Base-by-base conservation (phyloP, 2,329 filamentous ascomycete species). In the Zymoseptoria brevis region DNA sequence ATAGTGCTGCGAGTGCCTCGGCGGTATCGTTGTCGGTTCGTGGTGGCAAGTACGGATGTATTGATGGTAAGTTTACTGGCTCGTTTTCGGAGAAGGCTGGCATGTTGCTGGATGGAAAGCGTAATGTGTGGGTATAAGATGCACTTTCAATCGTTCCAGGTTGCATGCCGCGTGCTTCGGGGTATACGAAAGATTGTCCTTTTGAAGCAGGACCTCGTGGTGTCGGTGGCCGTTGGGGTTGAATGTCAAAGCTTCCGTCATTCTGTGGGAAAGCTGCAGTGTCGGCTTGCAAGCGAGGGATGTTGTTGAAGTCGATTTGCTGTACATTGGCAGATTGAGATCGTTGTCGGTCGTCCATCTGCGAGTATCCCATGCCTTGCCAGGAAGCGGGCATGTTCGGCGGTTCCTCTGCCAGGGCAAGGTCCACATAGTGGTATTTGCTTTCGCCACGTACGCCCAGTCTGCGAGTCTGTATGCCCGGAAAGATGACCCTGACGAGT, bases 391-490 rank as follows among this genome's bases (percentile, higher is more conserved):
- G 59, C 57, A 64, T 57, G 50, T 68, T 68, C 22, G 67, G 57
- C 48, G 64, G 64, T 55, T 80, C 80, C 60, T 79, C 78, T 59
- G 76, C 75, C 35, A 81, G 76, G 48, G 77, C 78, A 45, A 82
- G 73, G 64, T 82, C 80, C 54, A 81, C 80, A 69, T 99, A 99
- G 75, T 99, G 94, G 73, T 99, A 99, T 73, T 99, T 99, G 13
- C 94, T 99, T 76, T 97, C 93, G 64, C 94, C 94, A 56, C 94
- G 86, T 53, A 97, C 92, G 63, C 94, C 94, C 11, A 99, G 80
- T 64, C 94, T 84, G 60, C 94, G 83, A 30, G 94, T 99, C 75
- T 96, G 93, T 21, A 99, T 87, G 50, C 92, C 93, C 0, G 94
- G 93, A 68, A 97, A 99, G 55, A 99, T 88, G 48, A 99, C 93